Percentiles rank a stretch among this genome's conserved stretches.
These are phyloP conservation scores for Tetrahymena borealis DNA, from an alignment of 73 alveolate genomes.

Conservation along the genomic window DNA sequence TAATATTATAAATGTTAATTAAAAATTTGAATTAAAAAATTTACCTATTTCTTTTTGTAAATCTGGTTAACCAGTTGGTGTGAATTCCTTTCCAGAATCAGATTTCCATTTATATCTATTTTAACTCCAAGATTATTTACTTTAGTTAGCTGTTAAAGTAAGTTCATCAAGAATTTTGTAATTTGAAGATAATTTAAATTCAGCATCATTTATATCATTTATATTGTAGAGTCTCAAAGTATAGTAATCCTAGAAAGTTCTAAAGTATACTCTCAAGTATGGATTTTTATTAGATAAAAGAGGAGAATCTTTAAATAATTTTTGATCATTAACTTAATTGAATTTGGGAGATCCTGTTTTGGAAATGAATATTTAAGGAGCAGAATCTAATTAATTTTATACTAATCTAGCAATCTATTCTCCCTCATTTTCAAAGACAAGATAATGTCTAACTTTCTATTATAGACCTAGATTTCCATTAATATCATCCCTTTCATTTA, in stretches of 20 bases:
- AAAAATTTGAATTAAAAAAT: neutral
- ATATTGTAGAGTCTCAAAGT: neutral
- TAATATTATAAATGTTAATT: neutral
- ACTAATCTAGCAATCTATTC: neutral
- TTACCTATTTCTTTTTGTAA: neutral
- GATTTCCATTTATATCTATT: neutral
- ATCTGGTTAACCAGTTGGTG: neutral
- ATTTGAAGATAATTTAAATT: neutral
- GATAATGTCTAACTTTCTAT: neutral
- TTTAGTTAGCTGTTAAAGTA: neutral
- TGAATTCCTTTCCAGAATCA: neutral
- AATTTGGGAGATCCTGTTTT: neutral
- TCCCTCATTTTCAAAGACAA: neutral
- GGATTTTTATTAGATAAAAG: neutral
- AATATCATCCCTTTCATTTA: slow-evolving; percentile 52
- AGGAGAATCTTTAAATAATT: neutral
- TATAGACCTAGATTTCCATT: neutral
- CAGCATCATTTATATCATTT: neutral
- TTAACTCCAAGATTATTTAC: neutral
- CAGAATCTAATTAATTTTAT: neutral
- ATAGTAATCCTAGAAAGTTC: neutral
- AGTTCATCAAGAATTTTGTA: neutral
- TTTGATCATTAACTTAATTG: neutral
- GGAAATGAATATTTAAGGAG: neutral
- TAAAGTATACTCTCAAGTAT: neutral